Evolutionary conservation across 257 asterid species (phyloP), one percentile per base, ranked within the genome.

Genomic region (Nicotiana paniculata): DNA sequence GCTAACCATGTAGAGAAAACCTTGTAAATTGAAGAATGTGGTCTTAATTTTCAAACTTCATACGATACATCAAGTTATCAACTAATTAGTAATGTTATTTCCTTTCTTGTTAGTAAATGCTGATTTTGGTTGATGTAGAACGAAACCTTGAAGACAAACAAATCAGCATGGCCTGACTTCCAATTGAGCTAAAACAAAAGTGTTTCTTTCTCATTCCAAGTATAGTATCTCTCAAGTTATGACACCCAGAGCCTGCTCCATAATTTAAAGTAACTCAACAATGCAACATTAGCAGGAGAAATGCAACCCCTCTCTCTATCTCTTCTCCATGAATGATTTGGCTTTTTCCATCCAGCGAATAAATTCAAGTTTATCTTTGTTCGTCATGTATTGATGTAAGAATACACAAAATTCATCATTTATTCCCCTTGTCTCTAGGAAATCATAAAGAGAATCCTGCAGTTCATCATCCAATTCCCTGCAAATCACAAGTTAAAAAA

Each of bases 391-490:
- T 18, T 57, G 82, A 86, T 94, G 97, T 90, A 96, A 85, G 88
- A 90, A 93, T 68, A 67, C 93, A 53, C 93, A 92, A 85, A 96
- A 89, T 7, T 86, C 85, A 43, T 94, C 98, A 13, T 89, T 91
- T 83, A 96, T 79, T 81, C 97, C 97, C 89, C 98, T 93, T 4
- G 65, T 83, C 90, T 92, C 98, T 65, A 94, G 87, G 92, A 88
- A 96, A 74, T 90, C 93, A 76, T 94, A 94, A 64, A 96, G 94
- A 13, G 91, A 88, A 79, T 89, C 84, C 86, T 91, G 98, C 84
- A 96, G 87, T 35, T 88, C 90, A 83, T 94, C 97, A 58, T 92
- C 97, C 89, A 93, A 67, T 83, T 93, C 98, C 89, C 98, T 94
- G 92, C 30, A 63, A 80, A 26, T 43, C 33, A 77, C 12, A 77